Evolutionary conservation across 1,284 basidiomycete species (phyloP).

Genomic region (Tilletia setariae): DNA sequence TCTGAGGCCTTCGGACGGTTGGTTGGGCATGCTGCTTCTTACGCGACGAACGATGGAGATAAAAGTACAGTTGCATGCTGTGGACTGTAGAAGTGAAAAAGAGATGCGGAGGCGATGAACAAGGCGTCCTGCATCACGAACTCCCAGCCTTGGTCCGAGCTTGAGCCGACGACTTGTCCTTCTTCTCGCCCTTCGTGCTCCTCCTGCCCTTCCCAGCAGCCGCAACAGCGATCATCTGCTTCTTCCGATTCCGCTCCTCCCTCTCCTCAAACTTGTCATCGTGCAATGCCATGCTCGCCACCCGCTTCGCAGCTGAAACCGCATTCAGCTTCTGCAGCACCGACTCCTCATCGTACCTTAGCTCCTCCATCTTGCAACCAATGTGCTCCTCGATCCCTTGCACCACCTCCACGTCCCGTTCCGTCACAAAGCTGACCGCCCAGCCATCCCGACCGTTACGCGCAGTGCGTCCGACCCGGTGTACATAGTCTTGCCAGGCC

Average conservation of each 20-base stretch:
- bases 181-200: background rate
- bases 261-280: slow-evolving; percentile 86
- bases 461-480: slow-evolving; percentile 75
- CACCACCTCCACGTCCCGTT: slow-evolving; percentile 82
- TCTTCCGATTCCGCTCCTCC: slow-evolving; percentile 73
- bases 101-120: too few relatives aligned
- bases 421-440: slow-evolving; percentile 90
- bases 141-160: too few relatives aligned
- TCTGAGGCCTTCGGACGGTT: too few relatives aligned
- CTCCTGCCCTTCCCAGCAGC: background rate
- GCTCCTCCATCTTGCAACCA: slow-evolving; percentile 58
- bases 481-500: slow-evolving; percentile 63
- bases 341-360: slow-evolving; percentile 65
- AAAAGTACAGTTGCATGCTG: too few relatives aligned
- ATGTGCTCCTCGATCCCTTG: slow-evolving; percentile 81
- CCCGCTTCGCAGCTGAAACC: slow-evolving; percentile 84
- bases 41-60: too few relatives aligned
- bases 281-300: slow-evolving; percentile 83
- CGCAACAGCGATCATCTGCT: slow-evolving; percentile 51
- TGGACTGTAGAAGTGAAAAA: too few relatives aligned
- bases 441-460: slow-evolving; percentile 85
- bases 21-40: too few relatives aligned
- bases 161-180: background rate
- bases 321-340: slow-evolving; percentile 82
- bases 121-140: too few relatives aligned